Conservation (phyloP, 176 grass and related monocot species). For the Urochloa ruziziensis region DNA sequence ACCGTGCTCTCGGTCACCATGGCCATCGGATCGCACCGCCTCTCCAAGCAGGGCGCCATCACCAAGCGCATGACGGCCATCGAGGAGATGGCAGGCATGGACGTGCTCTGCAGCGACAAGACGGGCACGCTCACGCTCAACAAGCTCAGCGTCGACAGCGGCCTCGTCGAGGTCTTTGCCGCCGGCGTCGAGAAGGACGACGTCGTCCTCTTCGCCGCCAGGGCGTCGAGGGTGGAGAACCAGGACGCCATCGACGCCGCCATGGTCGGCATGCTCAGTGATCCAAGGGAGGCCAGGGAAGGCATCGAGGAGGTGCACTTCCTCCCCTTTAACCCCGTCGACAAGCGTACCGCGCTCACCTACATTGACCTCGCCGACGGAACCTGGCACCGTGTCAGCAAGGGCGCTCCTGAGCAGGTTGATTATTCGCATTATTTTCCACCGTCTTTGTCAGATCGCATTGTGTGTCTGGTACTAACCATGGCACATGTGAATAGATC, state of each 20-base stretch:
- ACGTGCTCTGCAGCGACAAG: slow-evolving; percentile 95
- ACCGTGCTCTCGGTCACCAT: slow-evolving; percentile 92
- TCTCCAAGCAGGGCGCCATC: slow-evolving; percentile 74
- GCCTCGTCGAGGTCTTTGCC: slow-evolving; percentile 60
- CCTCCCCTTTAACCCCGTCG: slow-evolving; percentile 92
- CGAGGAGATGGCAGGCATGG: slow-evolving; percentile 94
- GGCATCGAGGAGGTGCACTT: slow-evolving; percentile 85
- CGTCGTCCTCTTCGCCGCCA: slow-evolving; percentile 59
- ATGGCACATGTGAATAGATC: slow-evolving; percentile 33
- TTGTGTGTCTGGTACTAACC: neutral
- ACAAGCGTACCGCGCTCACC: slow-evolving; percentile 96
- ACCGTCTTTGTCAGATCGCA: no score
- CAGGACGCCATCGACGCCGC: slow-evolving; percentile 92
- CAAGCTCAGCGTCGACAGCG: slow-evolving; percentile 64
- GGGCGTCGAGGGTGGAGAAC: slow-evolving; percentile 86
- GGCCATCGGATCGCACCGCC: slow-evolving; percentile 81
- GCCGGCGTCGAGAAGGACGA: slow-evolving; percentile 32
- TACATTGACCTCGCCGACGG: slow-evolving; percentile 49
- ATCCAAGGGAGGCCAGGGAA: slow-evolving; percentile 73
- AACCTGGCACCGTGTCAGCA: slow-evolving; percentile 81
- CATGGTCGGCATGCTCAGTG: slow-evolving; percentile 79
- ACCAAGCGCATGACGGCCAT: slow-evolving; percentile 98
- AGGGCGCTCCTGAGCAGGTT: slow-evolving; percentile 87
- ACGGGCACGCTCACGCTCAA: slow-evolving; percentile 90
- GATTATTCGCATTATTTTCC: neutral